A percentile compares a stretch with the other conserved stretches of the same genome.
Evolutionary conservation across 176 grass and related monocot species (phyloP).

Genomic region (Oryza glaberrima): DNA sequence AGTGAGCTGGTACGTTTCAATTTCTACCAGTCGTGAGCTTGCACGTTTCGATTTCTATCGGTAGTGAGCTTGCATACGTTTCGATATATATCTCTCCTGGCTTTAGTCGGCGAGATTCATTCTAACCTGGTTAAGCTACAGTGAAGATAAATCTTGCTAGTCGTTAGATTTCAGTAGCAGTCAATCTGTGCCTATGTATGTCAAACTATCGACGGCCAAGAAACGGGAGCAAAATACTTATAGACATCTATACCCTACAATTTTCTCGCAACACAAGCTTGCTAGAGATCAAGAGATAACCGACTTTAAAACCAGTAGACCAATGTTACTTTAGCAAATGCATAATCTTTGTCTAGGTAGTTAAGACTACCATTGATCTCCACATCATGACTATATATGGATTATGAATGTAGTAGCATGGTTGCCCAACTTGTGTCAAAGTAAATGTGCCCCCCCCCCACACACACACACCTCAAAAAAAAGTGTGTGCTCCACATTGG

Average conservation of each 20-base stretch:
- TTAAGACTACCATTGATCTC: neutral
- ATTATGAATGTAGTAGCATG: neutral
- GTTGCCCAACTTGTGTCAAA: neutral
- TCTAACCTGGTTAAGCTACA: neutral
- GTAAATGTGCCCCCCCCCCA: too few relatives aligned
- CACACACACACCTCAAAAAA: too few relatives aligned
- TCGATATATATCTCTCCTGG: neutral
- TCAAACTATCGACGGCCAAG: neutral
- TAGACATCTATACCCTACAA: too few relatives aligned
- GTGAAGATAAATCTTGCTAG: neutral
- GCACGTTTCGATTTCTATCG: too few relatives aligned
- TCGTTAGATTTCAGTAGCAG: neutral
- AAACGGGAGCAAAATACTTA: too few relatives aligned
- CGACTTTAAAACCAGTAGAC: neutral
- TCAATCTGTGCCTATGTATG: neutral
- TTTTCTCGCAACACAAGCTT: neutral
- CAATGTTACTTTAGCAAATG: neutral
- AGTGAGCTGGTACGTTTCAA: too few relatives aligned
- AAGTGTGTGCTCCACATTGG: too few relatives aligned
- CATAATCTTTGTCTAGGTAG: neutral
- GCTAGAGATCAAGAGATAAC: too few relatives aligned
- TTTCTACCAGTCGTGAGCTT: too few relatives aligned
- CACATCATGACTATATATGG: too few relatives aligned
- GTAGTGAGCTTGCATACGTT: neutral
- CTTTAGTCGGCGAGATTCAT: neutral